phyloP scores from a whole-genome alignment of 2,329 filamentous ascomycete genomes.

The Periconia digitata region DNA sequence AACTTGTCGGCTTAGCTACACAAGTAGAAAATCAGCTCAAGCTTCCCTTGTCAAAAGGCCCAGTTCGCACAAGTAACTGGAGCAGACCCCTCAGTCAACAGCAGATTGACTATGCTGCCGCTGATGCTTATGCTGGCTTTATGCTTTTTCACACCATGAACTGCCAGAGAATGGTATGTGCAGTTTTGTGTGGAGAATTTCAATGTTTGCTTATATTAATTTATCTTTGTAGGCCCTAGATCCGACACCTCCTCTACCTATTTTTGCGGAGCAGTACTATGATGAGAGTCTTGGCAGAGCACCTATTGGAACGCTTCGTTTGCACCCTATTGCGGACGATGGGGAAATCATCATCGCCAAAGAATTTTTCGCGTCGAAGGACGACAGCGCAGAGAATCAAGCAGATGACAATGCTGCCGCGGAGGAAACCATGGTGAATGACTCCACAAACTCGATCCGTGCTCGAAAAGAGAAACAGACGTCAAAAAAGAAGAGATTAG shows the following conservation, averaged over 20 bases:
- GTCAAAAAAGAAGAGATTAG: neutral
- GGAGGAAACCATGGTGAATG: neutral
- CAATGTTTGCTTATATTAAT: conserved; percentile 65
- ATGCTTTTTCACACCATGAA: conserved; percentile 76
- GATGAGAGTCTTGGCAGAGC: conserved; percentile 5
- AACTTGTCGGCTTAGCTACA: conserved; percentile 64
- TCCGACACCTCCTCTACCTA: conserved; percentile 24
- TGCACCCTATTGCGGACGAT: conserved; percentile 20
- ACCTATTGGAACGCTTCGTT: conserved; percentile 17
- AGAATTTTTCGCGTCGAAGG: conserved; percentile 28
- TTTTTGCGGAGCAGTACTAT: conserved; percentile 32
- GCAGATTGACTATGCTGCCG: conserved; percentile 76
- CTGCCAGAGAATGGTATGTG: conserved; percentile 48
- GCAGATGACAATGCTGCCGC: neutral
- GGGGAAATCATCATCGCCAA: conserved; percentile 17
- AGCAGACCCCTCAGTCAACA: conserved; percentile 59
- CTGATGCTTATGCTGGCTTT: conserved; percentile 81
- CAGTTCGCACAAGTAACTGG: conserved; percentile 78
- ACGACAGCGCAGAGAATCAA: too few species aligned
- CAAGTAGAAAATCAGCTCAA: conserved; percentile 72
- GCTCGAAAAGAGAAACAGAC: conserved; percentile 2
- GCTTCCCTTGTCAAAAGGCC: conserved; percentile 78
- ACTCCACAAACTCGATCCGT: neutral
- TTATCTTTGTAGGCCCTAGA: conserved; percentile 54
- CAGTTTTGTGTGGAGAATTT: conserved; percentile 57